Evolutionary conservation across 371 early-diverging fungal species (phyloP), one percentile per base, ranked within the genome.

Genomic region (Mortierella sp.): DNA sequence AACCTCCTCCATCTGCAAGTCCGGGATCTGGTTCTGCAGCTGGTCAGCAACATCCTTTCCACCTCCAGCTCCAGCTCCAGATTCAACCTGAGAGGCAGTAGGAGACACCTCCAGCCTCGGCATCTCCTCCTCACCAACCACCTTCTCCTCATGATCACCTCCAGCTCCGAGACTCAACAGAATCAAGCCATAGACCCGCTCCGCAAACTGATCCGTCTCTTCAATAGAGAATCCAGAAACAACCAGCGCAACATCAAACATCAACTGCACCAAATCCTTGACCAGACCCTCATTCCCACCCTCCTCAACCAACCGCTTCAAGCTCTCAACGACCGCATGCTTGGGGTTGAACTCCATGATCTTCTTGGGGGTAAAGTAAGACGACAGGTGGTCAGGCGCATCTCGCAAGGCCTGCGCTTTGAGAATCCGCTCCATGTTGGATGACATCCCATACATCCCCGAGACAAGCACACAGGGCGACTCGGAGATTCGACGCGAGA

Each of bases 381-480:
- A 90, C 59, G 97, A 95, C 98, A 98, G 98, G 86, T 9, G 44
- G 9, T 43, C 44, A 3, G 95, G 94, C 69, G 94, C 92, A 90
- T 99, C 98, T 88, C 98, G 96, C 82, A 98, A 95, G 54, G 99
- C 98, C 92, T 99, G 99, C 59, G 99, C 97, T 93, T 96, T 98
- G 98, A 99, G 99, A 95, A 99, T 99, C 91, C 98, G 96, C 91
- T 99, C 99, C 98, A 98, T 98, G 95, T 98, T 98, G 88, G 98
- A 98, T 48, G 99, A 97, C 98, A 98, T 98, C 75, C 99, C 99
- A 87, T 96, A 98, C 89, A 98, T 98, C 78, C 98, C 97, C 70
- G 99, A 98, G 86, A 98, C 97, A 77, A 99, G 93, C 70, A 98
- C 97, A 91, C 98, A 98, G 43, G 99, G 99, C 59, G 98, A 97